These are phyloP conservation scores for Rubia balearica DNA, from an alignment of 305 asterid genomes.

Conservation along the genomic window DNA sequence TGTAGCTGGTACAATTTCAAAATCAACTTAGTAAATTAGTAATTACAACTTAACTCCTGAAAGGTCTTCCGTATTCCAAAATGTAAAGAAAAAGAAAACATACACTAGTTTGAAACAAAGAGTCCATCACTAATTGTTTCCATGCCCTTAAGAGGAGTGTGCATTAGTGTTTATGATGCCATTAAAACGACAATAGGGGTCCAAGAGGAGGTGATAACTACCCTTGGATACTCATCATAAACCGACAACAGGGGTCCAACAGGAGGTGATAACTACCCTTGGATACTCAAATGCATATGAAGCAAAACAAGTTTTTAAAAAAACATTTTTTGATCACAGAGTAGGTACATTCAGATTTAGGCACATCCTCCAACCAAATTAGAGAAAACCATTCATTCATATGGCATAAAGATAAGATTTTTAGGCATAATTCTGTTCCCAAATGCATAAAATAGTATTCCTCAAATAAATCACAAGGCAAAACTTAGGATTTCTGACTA, in stretches of 20 bases:
- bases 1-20: conserved; percentile 36
- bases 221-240: too few relatives aligned
- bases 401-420: neutral
- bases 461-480: neutral
- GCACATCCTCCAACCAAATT: neutral
- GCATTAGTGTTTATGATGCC: neutral
- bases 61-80: neutral
- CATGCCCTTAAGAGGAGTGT: neutral
- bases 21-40: conserved; percentile 9
- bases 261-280: neutral
- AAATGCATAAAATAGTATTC: neutral
- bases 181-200: neutral
- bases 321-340: neutral
- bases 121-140: too few relatives aligned
- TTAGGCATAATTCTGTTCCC: neutral
- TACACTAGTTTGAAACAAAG: neutral
- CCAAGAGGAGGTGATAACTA: neutral
- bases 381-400: neutral
- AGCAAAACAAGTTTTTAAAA: neutral
- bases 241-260: too few relatives aligned
- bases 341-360: neutral
- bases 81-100: neutral
- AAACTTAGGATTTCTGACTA: neutral
- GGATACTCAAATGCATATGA: neutral
- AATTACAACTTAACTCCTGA: neutral